Evolutionary conservation across 164 flowering plant species (phyloP).

Genomic region (Buxus sempervirens): DNA sequence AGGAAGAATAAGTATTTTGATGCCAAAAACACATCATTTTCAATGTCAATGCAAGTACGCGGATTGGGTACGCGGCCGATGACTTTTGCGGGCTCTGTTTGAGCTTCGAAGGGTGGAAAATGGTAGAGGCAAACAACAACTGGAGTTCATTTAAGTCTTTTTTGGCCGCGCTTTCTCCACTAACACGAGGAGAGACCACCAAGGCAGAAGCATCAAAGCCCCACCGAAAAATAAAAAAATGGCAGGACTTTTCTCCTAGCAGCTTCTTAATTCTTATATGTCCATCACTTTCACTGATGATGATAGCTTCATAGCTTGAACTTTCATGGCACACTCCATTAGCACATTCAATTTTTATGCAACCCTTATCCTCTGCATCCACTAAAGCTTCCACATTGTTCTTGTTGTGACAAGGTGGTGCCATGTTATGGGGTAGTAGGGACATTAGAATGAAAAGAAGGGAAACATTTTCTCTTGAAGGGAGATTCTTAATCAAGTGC

Average conservation of each 20-base stretch:
- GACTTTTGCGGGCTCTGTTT: conserved; percentile 2
- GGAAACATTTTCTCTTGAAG: background rate
- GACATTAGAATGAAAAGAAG: background rate
- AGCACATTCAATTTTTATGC: conserved; percentile 1
- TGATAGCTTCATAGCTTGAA: background rate
- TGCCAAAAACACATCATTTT: too few species aligned
- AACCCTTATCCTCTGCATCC: conserved; percentile 5
- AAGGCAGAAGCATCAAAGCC: background rate
- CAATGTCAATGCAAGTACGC: background rate
- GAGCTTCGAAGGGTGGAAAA: background rate
- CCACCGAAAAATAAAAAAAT: background rate
- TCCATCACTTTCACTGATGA: conserved; percentile 4
- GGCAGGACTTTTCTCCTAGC: background rate
- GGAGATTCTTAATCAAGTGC: background rate
- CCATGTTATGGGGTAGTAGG: background rate
- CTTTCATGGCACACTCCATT: background rate
- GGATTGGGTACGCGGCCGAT: background rate
- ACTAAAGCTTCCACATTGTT: conserved; percentile 11
- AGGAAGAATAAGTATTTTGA: too few species aligned
- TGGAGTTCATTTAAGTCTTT: conserved; percentile 1
- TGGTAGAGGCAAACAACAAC: background rate
- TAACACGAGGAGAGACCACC: background rate
- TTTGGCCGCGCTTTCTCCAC: background rate
- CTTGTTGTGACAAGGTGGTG: conserved; percentile 11
- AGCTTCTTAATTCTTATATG: background rate